Evolutionary conservation across 768 basidiomycete species (phyloP).

Genomic region (Mycena polygramma): DNA sequence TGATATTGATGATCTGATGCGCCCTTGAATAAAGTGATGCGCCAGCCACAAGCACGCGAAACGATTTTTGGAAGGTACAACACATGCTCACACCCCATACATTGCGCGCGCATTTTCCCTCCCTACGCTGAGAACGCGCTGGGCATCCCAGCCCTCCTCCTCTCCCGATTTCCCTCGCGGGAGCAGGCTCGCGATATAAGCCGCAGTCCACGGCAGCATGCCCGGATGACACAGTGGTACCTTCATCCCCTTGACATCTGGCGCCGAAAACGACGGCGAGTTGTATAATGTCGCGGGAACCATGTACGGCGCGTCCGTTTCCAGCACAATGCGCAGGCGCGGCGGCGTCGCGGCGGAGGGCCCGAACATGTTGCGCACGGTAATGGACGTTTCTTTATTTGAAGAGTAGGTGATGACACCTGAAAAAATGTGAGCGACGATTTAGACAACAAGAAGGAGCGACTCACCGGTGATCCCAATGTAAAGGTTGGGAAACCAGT

Average conservation of each 20-base stretch:
- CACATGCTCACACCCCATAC: slow-evolving; percentile 66
- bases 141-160: slow-evolving; percentile 59
- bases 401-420: slow-evolving; percentile 87
- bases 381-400: slow-evolving; percentile 77
- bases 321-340: slow-evolving; percentile 70
- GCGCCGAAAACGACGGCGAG: slow-evolving; percentile 51
- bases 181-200: slow-evolving; percentile 67
- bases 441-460: background rate
- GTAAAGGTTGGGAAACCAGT: slow-evolving; percentile 84
- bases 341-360: slow-evolving; percentile 37
- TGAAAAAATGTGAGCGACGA: slow-evolving; percentile 39
- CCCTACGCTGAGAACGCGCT: slow-evolving; percentile 69
- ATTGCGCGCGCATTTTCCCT: slow-evolving; percentile 73
- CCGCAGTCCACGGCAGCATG: slow-evolving; percentile 90
- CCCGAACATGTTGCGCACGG: slow-evolving; percentile 67
- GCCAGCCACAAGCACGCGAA: no score
- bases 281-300: slow-evolving; percentile 80
- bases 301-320: slow-evolving; percentile 94
- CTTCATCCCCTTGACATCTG: slow-evolving; percentile 65
- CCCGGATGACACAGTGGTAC: slow-evolving; percentile 81
- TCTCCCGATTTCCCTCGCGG: slow-evolving; percentile 51
- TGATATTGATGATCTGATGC: background rate
- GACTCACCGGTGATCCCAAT: slow-evolving; percentile 83
- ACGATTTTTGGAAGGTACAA: no score
- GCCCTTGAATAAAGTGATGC: no score